Conservation (phyloP, 2,329 filamentous ascomycete genomes). For the Trichoderma gracile region DNA sequence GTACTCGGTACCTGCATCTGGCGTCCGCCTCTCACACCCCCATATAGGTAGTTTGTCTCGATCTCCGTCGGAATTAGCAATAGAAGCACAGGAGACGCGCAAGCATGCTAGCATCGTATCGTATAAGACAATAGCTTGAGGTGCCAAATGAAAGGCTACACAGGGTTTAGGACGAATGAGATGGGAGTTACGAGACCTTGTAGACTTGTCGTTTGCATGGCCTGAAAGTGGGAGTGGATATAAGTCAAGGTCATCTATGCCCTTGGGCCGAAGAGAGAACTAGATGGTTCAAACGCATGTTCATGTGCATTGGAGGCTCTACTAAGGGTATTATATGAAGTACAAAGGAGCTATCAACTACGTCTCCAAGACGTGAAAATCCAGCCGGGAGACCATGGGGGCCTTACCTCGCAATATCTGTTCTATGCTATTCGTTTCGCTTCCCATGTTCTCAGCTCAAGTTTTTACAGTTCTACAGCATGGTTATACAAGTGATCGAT, state of each 20-base stretch:
- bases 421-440: background rate
- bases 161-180: too few relatives aligned
- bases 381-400: background rate
- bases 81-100: background rate
- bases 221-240: too few relatives aligned
- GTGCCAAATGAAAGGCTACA: too few relatives aligned
- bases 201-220: too few relatives aligned
- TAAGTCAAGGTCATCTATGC: background rate
- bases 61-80: conserved; percentile 6
- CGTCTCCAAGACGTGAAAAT: background rate
- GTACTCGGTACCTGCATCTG: too few relatives aligned
- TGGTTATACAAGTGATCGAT: conserved; percentile 12
- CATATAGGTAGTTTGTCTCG: background rate
- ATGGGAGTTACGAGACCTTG: background rate
- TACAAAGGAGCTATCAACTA: background rate
- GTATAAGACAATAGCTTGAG: too few relatives aligned
- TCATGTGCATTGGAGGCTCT: too few relatives aligned
- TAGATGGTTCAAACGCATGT: too few relatives aligned
- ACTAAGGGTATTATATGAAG: too few relatives aligned
- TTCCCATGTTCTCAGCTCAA: background rate
- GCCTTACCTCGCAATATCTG: background rate
- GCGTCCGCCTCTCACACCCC: too few relatives aligned
- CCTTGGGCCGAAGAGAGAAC: too few relatives aligned
- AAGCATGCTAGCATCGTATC: too few relatives aligned
- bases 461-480: background rate